Conservation (phyloP, 2,329 filamentous ascomycete genomes). For the Xylaria sp. region DNA sequence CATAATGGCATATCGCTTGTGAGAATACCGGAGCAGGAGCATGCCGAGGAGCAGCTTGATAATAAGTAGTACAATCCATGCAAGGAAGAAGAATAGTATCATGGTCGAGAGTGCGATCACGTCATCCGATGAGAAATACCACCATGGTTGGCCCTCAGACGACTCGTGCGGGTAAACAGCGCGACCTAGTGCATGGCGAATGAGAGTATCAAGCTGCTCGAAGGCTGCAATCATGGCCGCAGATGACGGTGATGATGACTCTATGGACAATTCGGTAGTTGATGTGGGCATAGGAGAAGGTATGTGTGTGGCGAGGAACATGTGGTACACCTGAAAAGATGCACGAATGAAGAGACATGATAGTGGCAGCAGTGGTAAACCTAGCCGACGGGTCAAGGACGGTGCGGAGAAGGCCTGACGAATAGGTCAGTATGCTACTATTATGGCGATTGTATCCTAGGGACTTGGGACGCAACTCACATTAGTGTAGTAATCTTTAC, state of each 20-base stretch:
- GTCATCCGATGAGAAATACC: conserved; percentile 75
- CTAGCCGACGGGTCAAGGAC: conserved; percentile 87
- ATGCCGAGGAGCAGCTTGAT: conserved; percentile 90
- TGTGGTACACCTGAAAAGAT: conserved; percentile 95
- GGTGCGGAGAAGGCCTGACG: conserved; percentile 86
- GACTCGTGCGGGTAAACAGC: conserved; percentile 68
- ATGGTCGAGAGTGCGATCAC: conserved; percentile 82
- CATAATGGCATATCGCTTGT: conserved; percentile 84
- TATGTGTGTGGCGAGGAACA: conserved; percentile 92
- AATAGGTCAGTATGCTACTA: not conserved
- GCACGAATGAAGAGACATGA: conserved; percentile 96
- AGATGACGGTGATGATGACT: conserved; percentile 72
- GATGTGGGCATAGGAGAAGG: conserved; percentile 76
- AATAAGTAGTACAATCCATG: conserved; percentile 86
- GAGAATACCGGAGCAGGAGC: conserved; percentile 81
- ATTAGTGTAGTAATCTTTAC: conserved; percentile 98
- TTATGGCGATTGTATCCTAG: not conserved
- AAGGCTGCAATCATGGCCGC: conserved; percentile 81
- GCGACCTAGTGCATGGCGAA: conserved; percentile 80
- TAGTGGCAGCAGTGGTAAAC: conserved; percentile 89
- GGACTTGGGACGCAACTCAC: conserved; percentile 58
- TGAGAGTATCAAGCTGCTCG: conserved; percentile 80
- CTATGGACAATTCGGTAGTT: conserved; percentile 72
- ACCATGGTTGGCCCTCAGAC: conserved; percentile 57
- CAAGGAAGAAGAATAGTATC: conserved; percentile 84